These are phyloP conservation scores for Lepidium sativum DNA, from an alignment of 345 rosid genomes.

Conservation along the genomic window DNA sequence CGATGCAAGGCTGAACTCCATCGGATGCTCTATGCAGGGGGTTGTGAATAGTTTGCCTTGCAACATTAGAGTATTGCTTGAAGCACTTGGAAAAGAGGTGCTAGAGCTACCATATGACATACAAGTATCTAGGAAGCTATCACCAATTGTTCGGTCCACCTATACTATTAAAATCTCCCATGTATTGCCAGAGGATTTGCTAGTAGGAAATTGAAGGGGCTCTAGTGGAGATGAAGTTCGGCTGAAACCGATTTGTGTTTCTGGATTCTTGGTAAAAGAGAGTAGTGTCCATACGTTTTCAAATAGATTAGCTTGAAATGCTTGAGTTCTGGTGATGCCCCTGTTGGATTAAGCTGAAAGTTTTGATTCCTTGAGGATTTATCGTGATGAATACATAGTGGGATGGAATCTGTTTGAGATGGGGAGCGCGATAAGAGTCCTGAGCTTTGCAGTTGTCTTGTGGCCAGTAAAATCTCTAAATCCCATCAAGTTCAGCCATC, in stretches of 20 bases:
- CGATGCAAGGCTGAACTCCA: constrained; percentile 40
- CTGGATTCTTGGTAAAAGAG: constrained; percentile 31
- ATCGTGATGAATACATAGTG: constrained; percentile 29
- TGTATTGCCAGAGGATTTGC: constrained; percentile 31
- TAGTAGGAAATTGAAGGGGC: constrained; percentile 36
- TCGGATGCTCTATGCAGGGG: constrained; percentile 18
- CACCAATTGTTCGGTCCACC: constrained; percentile 26
- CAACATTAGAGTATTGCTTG: constrained; percentile 34
- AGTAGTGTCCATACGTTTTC: constrained; percentile 44
- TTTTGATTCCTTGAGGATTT: constrained; percentile 41
- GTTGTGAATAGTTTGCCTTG: constrained; percentile 33
- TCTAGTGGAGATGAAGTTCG: constrained; percentile 40
- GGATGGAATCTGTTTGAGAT: constrained; percentile 54
- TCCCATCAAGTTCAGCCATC: constrained; percentile 49
- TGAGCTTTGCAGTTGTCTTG: constrained; percentile 47
- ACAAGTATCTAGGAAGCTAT: constrained; percentile 32
- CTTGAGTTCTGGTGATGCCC: constrained; percentile 37
- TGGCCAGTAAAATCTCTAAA: constrained; percentile 44
- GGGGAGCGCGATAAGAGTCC: constrained; percentile 44
- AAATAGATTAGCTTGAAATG: constrained; percentile 29
- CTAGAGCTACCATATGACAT: constrained; percentile 34
- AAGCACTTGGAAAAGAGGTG: constrained; percentile 30
- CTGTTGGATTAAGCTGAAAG: constrained; percentile 44
- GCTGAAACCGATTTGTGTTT: constrained; percentile 35
- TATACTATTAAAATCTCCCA: constrained; percentile 37